phyloP scores from a whole-genome alignment of 169 alveolate genomes.

The Cryptosporidium ubiquitum region DNA sequence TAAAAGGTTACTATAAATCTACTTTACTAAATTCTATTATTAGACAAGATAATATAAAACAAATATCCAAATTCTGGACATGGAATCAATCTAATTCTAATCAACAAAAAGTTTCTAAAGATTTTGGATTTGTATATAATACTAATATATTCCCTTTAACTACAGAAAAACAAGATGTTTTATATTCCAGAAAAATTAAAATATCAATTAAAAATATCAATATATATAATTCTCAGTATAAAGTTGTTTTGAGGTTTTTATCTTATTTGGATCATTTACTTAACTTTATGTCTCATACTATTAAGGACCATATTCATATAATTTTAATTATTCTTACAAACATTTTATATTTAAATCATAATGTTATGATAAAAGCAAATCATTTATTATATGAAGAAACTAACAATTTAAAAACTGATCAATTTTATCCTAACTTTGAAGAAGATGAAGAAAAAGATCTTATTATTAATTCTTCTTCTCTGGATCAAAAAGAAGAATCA shows the following conservation, averaged over 20 bases:
- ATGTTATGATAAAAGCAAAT: background rate
- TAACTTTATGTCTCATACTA: constrained; percentile 30
- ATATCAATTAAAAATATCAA: background rate
- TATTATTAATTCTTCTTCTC: background rate
- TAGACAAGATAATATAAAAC: background rate
- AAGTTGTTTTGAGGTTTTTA: constrained; percentile 1
- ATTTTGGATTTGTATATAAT: constrained; percentile 9
- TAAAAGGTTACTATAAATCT: constrained; percentile 10
- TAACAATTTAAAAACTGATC: background rate
- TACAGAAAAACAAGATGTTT: background rate
- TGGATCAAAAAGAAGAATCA: background rate
- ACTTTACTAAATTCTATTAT: background rate
- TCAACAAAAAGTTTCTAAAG: background rate
- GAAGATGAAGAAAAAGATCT: background rate
- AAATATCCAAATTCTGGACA: background rate
- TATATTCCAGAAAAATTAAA: background rate
- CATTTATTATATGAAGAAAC: background rate
- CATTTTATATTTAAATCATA: constrained; percentile 1
- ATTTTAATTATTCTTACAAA: constrained; percentile 12
- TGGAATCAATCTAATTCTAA: background rate
- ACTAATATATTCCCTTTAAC: background rate
- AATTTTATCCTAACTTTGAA: background rate
- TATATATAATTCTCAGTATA: background rate
- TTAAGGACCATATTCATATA: background rate
- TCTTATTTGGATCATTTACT: constrained; percentile 32